These are phyloP conservation scores for Epichloe glyceriae DNA, from an alignment of 2,329 filamentous ascomycete species.

Conservation along the genomic window DNA sequence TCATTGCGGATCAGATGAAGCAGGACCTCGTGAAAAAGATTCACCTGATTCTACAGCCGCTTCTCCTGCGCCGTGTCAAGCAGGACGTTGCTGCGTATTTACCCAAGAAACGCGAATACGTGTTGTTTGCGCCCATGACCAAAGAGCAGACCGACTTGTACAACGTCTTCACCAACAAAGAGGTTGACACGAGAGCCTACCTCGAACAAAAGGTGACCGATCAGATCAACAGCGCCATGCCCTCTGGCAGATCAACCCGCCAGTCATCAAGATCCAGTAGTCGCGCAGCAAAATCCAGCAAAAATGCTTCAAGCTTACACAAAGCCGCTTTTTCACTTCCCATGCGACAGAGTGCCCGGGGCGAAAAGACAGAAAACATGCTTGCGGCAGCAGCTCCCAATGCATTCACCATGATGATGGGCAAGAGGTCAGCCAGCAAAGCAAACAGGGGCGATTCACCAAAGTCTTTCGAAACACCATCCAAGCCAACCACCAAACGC, in stretches of 20 bases:
- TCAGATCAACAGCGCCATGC: constrained; percentile 31
- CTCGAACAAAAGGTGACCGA: constrained; percentile 69
- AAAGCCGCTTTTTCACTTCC: constrained; percentile 16
- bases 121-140: constrained; percentile 86
- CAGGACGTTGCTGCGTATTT: constrained; percentile 81
- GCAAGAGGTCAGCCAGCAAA: constrained; percentile 19
- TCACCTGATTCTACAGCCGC: constrained; percentile 83
- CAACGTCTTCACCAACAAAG: constrained; percentile 46
- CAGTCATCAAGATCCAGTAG: constrained; percentile 28
- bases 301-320: constrained; percentile 9
- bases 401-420: constrained; percentile 44
- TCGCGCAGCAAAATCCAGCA: constrained; percentile 8
- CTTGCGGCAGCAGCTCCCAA: constrained; percentile 20
- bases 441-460: constrained; percentile 15
- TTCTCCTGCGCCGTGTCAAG: constrained; percentile 79
- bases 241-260: constrained; percentile 19
- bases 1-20: constrained; percentile 61
- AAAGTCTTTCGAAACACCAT: constrained; percentile 8
- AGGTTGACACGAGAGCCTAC: constrained; percentile 54
- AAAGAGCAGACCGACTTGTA: constrained; percentile 86
- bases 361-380: constrained; percentile 14
- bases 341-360: constrained; percentile 23
- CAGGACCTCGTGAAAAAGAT: constrained; percentile 53
- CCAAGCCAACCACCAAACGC: constrained; percentile 17
- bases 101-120: constrained; percentile 95